phyloP scores from a whole-genome alignment of 495 filamentous ascomycete genomes.

The Monascus purpureus region DNA sequence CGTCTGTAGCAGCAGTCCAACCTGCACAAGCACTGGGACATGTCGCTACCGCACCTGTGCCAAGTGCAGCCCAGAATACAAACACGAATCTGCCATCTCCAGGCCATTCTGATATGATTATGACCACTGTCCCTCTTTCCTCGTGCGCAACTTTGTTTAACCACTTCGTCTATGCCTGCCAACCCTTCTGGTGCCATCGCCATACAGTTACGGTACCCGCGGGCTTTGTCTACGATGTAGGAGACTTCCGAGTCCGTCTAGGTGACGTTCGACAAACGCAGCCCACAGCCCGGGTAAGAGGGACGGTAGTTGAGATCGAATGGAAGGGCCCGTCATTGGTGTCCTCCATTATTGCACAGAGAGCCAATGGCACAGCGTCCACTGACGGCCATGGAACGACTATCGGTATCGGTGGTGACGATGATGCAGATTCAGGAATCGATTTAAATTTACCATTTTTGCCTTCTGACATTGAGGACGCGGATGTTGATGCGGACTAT shows the following conservation, averaged over 20 bases:
- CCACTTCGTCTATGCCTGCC: conserved; percentile 30
- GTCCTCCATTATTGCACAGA: conserved; percentile 10
- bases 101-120: conserved; percentile 17
- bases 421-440: conserved; percentile 15
- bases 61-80: not conserved
- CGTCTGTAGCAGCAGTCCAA: too few relatives aligned
- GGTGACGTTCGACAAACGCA: conserved; percentile 32
- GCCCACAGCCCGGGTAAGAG: conserved; percentile 22
- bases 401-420: conserved; percentile 4
- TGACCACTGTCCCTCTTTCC: conserved; percentile 24
- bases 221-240: conserved; percentile 28
- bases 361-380: not conserved
- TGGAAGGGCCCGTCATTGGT: conserved; percentile 29
- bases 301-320: conserved; percentile 30
- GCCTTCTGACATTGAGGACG: conserved; percentile 17
- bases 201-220: conserved; percentile 26
- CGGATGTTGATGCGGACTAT: conserved; percentile 30
- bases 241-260: conserved; percentile 30
- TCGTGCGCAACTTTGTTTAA: conserved; percentile 23
- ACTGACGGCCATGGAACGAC: not conserved
- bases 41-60: not conserved
- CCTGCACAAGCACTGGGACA: too few relatives aligned
- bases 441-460: conserved; percentile 12
- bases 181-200: conserved; percentile 32
- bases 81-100: not conserved